Percentiles rank a stretch among this genome's conserved stretches.
These are phyloP conservation scores for Colletotrichum abscissum DNA, from an alignment of 2,329 filamentous ascomycete genomes.

Conservation along the genomic window DNA sequence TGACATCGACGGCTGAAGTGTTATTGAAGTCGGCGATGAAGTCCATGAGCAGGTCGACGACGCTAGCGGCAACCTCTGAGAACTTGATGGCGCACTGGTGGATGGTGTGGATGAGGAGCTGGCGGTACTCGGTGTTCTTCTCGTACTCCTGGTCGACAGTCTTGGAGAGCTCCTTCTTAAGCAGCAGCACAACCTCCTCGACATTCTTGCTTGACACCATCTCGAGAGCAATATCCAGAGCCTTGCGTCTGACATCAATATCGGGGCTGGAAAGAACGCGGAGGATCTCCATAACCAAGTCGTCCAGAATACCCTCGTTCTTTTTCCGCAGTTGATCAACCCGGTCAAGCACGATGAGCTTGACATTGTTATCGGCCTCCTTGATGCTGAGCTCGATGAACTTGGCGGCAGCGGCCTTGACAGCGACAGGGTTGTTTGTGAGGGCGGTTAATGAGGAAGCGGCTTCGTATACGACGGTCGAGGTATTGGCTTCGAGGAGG, in stretches of 20 bases:
- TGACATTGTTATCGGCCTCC: slow-evolving; percentile 98
- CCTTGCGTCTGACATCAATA: slow-evolving; percentile 94
- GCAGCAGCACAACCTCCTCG: slow-evolving; percentile 92
- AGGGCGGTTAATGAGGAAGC: slow-evolving; percentile 93
- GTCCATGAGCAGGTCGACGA: slow-evolving; percentile 97
- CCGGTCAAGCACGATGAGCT: slow-evolving; percentile 95
- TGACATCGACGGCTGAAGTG: slow-evolving; percentile 94
- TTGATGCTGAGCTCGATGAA: slow-evolving; percentile 98
- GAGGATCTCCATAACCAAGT: slow-evolving; percentile 96
- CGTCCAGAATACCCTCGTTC: slow-evolving; percentile 92
- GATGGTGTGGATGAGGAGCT: slow-evolving; percentile 95
- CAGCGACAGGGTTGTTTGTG: slow-evolving; percentile 95
- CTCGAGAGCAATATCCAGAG: slow-evolving; percentile 88
- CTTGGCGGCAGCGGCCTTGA: slow-evolving; percentile 95
- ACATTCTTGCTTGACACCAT: slow-evolving; percentile 99
- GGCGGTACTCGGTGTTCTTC: slow-evolving; percentile 96
- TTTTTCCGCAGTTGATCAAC: slow-evolving; percentile 88
- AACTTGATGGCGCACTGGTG: slow-evolving; percentile 99
- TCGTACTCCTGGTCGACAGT: slow-evolving; percentile 99
- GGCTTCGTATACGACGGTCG: slow-evolving; percentile 97
- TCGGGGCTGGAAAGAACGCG: slow-evolving; percentile 95
- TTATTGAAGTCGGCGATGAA: slow-evolving; percentile 99
- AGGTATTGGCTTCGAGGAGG: slow-evolving; percentile 89
- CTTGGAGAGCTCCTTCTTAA: slow-evolving; percentile 98
- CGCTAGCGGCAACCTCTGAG: slow-evolving; percentile 95